These are phyloP conservation scores for Dictyostelium citrinum DNA, from an alignment of 78 protist species.

Conservation along the genomic window DNA sequence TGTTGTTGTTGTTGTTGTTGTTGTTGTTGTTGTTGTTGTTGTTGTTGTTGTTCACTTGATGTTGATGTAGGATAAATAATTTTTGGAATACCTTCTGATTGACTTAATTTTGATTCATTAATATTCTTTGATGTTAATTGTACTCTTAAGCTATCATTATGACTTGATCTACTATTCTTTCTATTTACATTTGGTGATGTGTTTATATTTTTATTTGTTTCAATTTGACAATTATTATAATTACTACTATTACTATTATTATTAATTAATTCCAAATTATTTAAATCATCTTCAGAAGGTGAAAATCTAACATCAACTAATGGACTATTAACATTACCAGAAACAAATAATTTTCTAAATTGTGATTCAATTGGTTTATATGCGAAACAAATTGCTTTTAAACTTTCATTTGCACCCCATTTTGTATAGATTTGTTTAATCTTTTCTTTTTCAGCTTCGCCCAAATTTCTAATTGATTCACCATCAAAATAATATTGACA, in stretches of 20 bases:
- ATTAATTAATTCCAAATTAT: neutral
- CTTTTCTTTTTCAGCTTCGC: constrained; percentile 32
- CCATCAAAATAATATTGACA: constrained; percentile 76
- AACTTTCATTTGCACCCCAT: constrained; percentile 55
- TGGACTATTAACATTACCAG: constrained; percentile 67
- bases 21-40: neutral
- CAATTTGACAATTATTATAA: neutral
- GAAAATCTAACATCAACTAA: constrained; percentile 64
- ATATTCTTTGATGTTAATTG: neutral
- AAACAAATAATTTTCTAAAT: constrained; percentile 31
- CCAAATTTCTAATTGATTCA: constrained; percentile 12
- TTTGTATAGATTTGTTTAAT: constrained; percentile 21
- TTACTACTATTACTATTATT: neutral
- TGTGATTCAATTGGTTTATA: constrained; percentile 61
- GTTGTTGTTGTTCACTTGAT: neutral
- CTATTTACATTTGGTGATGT: neutral
- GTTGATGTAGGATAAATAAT: neutral
- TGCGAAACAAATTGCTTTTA: constrained; percentile 59
- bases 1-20: neutral
- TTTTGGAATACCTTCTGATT: neutral
- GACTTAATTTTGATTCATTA: neutral
- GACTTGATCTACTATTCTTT: constrained; percentile 9
- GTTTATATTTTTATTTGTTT: neutral
- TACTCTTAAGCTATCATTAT: neutral
- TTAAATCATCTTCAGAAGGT: neutral